These are phyloP conservation scores for Botrytis tulipae DNA, from an alignment of 2,329 filamentous ascomycete genomes.

Conservation along the genomic window DNA sequence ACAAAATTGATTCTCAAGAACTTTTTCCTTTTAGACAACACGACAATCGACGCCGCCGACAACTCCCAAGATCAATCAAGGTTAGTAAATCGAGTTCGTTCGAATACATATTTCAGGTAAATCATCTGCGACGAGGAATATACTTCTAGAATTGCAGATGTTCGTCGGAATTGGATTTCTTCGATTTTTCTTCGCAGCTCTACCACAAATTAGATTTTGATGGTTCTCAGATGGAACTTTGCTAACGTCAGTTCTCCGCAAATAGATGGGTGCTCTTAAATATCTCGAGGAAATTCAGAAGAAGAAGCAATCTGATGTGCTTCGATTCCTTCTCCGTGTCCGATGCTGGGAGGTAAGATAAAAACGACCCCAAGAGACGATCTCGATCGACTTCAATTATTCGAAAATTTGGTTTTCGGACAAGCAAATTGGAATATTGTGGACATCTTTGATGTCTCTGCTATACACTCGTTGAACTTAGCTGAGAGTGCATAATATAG, in stretches of 20 bases:
- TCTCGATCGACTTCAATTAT: slow-evolving; percentile 36
- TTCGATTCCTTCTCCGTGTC: slow-evolving; percentile 99
- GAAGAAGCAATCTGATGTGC: slow-evolving; percentile 99
- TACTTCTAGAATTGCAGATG: slow-evolving; percentile 2
- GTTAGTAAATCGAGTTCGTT: slow-evolving; percentile 9
- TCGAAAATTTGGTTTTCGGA: slow-evolving; percentile 37
- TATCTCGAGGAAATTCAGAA: slow-evolving; percentile 99
- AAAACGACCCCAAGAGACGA: slow-evolving; percentile 42
- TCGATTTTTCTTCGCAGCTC: not conserved
- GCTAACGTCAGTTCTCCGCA: not conserved
- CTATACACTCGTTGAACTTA: slow-evolving; percentile 99
- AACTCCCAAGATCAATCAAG: slow-evolving; percentile 18
- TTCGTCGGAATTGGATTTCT: not conserved
- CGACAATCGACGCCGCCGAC: slow-evolving; percentile 22
- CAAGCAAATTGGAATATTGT: slow-evolving; percentile 34
- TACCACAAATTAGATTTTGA: not conserved
- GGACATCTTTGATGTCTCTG: slow-evolving; percentile 51
- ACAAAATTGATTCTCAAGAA: slow-evolving; percentile 7
- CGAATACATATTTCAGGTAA: not conserved
- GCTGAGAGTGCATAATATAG: slow-evolving; percentile 99
- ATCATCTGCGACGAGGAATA: not conserved
- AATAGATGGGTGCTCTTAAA: slow-evolving; percentile 85
- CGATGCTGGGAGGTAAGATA: slow-evolving; percentile 98
- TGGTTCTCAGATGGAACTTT: not conserved
- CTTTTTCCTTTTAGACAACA: slow-evolving; percentile 16